phyloP scores from a whole-genome alignment of 805 yeast genomes.

The Ogataea siamensis region DNA sequence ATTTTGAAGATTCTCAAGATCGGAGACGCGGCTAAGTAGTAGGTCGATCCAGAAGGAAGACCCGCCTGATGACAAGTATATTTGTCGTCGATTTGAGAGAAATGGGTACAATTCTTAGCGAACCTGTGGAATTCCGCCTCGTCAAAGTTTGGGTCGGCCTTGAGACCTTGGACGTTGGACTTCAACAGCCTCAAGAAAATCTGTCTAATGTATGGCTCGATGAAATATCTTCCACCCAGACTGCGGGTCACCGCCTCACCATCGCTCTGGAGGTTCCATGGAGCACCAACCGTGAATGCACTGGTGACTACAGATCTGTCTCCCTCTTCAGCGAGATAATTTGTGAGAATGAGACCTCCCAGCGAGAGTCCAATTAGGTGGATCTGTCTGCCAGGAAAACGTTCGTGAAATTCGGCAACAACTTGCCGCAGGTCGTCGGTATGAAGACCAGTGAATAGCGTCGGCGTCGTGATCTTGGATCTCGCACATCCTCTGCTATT shows the following conservation, averaged over 20 bases:
- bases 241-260: slow-evolving; percentile 41
- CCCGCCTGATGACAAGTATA: slow-evolving; percentile 66
- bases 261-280: slow-evolving; percentile 69
- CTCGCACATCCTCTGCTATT: slow-evolving; percentile 78
- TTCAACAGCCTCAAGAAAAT: slow-evolving; percentile 43
- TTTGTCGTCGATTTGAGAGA: slow-evolving; percentile 57
- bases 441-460: slow-evolving; percentile 63
- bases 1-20: slow-evolving; percentile 52
- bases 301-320: slow-evolving; percentile 52
- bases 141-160: slow-evolving; percentile 30
- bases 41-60: slow-evolving; percentile 57
- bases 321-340: slow-evolving; percentile 68
- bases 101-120: slow-evolving; percentile 37
- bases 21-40: slow-evolving; percentile 67
- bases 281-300: slow-evolving; percentile 60
- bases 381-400: slow-evolving; percentile 62
- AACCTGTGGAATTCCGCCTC: slow-evolving; percentile 31
- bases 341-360: slow-evolving; percentile 65
- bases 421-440: slow-evolving; percentile 67
- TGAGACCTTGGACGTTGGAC: slow-evolving; percentile 40
- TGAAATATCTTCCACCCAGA: slow-evolving; percentile 40
- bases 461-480: slow-evolving; percentile 67
- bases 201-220: slow-evolving; percentile 41
- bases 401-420: slow-evolving; percentile 45
- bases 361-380: slow-evolving; percentile 68